Percentiles rank a stretch among this genome's conserved stretches.
Evolutionary conservation across 176 grass and related monocot genomes (phyloP).

Genomic region (Eragrostis nindensis): DNA sequence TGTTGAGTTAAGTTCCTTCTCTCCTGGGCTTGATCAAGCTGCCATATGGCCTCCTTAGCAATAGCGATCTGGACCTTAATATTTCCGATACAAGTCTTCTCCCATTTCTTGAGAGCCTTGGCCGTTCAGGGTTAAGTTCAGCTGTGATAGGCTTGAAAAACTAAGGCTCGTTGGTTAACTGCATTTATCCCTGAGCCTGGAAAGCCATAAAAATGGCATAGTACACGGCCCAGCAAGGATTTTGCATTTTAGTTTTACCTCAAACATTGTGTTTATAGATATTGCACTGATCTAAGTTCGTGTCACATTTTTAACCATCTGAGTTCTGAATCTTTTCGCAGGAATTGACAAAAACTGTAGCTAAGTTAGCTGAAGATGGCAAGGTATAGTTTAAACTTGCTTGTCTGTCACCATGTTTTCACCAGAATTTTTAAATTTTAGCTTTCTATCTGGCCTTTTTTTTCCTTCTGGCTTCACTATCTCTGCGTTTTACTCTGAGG

Average conservation of each 20-base stretch:
- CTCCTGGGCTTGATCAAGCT: too few relatives aligned
- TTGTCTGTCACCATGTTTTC: constrained; percentile 1
- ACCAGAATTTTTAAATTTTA: neutral
- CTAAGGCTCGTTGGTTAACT: too few relatives aligned
- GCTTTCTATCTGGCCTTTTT: neutral
- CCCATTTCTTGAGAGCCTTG: too few relatives aligned
- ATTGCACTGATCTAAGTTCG: constrained; percentile 11
- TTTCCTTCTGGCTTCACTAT: neutral
- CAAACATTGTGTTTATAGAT: neutral
- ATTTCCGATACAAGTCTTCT: too few relatives aligned
- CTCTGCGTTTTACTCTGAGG: constrained; percentile 10
- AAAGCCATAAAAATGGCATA: too few relatives aligned
- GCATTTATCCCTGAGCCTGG: too few relatives aligned
- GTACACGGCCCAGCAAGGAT: too few relatives aligned
- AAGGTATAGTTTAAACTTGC: constrained; percentile 55
- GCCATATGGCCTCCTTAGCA: too few relatives aligned
- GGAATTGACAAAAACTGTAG: constrained; percentile 87
- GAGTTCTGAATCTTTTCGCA: constrained; percentile 50
- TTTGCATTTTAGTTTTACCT: neutral
- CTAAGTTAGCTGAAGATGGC: constrained; percentile 92
- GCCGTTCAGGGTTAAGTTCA: too few relatives aligned
- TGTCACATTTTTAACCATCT: constrained; percentile 11
- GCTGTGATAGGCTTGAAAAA: too few relatives aligned
- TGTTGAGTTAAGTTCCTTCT: too few relatives aligned
- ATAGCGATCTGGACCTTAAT: too few relatives aligned